Evolutionary conservation across 768 basidiomycete genomes (phyloP), one percentile per base, ranked within the genome.

Genomic region (Pholiota microspora): DNA sequence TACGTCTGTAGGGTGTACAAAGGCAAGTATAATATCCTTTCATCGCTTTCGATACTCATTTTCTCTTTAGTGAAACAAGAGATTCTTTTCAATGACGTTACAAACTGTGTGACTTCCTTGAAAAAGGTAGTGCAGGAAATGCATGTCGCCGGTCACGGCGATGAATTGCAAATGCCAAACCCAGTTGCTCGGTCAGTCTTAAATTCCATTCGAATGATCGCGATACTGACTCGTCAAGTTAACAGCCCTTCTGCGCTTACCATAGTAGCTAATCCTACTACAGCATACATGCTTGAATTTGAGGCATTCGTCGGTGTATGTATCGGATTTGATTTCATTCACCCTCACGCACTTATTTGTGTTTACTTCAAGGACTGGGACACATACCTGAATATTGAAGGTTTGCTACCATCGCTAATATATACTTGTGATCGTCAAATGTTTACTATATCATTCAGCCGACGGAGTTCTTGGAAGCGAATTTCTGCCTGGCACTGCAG

Each of bases 21-120:
- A 75, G 77, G 77, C 42, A 40, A 10, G 31, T 24, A 21, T 2
- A 4, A 46, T 2, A 29, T 44, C 18, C 27, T 38, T 25, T 7
- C 0, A 12, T 3, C 8, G 29, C 13, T 18, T 7, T 38, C 18
- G 28, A 12, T 35, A 18, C 6, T 51, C 32, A 29, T 18, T 18
- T 45, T 15, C 28, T 35, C 4, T 42, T 48, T 46, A 92, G 90
- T 90, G 59, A 92, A 92, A 67, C 87, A 92, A 71, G 90, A 93
- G 40, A 84, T 92, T 5, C 87, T 95, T 59, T 71, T 88, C 62
- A 77, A 82, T 15, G 94, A 96, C 67, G 89, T 94, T 31, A 86
- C 83, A 29, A 80, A 77, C 16, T 93, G 91, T 63, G 90, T 88
- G 59, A 75, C 83, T 34, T 78, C 86, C 9, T 74, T 96, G 44